Conservation (phyloP, 805 yeast genomes). For the Candida coquimbonensis region DNA sequence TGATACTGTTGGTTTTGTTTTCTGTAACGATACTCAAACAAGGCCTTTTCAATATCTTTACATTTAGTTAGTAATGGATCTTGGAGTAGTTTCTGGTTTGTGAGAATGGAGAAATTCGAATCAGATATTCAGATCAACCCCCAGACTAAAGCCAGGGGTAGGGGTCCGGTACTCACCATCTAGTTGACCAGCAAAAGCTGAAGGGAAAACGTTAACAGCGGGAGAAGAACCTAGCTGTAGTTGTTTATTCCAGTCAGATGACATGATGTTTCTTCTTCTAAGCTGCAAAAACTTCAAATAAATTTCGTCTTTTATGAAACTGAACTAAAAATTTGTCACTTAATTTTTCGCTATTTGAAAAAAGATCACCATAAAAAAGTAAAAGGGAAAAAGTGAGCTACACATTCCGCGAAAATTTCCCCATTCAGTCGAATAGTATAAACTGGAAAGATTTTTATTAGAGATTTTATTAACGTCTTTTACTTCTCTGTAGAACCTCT, state of each 20-base stretch:
- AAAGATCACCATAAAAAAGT: too few relatives aligned
- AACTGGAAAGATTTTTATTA: not conserved
- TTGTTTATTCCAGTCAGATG: constrained; percentile 1
- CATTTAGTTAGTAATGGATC: constrained; percentile 4
- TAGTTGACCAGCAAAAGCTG: constrained; percentile 5
- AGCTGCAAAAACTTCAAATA: not conserved
- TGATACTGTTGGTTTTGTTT: constrained; percentile 14
- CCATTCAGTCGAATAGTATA: too few relatives aligned
- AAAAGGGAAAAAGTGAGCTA: not conserved
- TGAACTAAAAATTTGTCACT: too few relatives aligned
- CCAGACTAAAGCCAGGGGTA: not conserved
- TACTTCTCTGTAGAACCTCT: constrained; percentile 58
- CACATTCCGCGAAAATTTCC: not conserved
- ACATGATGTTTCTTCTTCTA: not conserved
- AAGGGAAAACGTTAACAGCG: not conserved
- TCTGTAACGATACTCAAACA: constrained; percentile 20
- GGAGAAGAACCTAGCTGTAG: not conserved
- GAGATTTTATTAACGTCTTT: constrained; percentile 20
- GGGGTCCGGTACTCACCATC: constrained; percentile 1
- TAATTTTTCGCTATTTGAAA: not conserved
- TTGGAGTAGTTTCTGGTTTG: too few relatives aligned
- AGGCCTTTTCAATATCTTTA: constrained; percentile 19
- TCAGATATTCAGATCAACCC: not conserved
- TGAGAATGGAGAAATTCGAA: too few relatives aligned
- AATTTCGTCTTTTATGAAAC: too few relatives aligned